Conservation (phyloP, 306 rosid species). For the Pueraria montana region DNA sequence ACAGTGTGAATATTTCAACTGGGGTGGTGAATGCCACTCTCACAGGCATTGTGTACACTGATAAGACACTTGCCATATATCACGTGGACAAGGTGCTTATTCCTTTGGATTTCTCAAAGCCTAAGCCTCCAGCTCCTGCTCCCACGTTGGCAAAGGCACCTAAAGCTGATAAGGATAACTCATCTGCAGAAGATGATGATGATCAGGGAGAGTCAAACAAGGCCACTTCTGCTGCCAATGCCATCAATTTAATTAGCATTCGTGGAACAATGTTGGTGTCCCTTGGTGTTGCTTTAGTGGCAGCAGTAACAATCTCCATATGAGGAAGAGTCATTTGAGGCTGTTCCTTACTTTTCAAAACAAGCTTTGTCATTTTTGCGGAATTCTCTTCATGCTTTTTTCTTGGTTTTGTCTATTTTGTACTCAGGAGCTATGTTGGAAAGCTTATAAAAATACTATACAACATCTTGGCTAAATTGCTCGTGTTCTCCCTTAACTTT, state of each 20-base stretch:
- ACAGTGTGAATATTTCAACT: constrained; percentile 64
- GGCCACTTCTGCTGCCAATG: constrained; percentile 48
- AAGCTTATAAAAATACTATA: too few relatives aligned
- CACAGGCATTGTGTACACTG: constrained; percentile 68
- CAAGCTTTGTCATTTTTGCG: too few relatives aligned
- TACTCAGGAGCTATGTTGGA: too few relatives aligned
- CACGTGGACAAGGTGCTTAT: constrained; percentile 67
- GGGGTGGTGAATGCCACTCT: constrained; percentile 69
- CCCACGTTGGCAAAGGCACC: constrained; percentile 54
- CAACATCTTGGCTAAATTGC: too few relatives aligned
- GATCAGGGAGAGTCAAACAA: constrained; percentile 40
- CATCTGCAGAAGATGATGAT: constrained; percentile 44
- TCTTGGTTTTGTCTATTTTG: too few relatives aligned
- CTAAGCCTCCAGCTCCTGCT: constrained; percentile 58
- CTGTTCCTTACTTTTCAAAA: neutral
- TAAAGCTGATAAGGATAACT: constrained; percentile 55
- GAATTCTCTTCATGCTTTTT: too few relatives aligned
- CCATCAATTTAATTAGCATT: constrained; percentile 1
- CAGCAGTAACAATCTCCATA: neutral
- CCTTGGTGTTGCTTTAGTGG: constrained; percentile 42
- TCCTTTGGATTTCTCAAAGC: constrained; percentile 65
- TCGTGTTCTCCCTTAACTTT: too few relatives aligned
- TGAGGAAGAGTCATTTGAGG: constrained; percentile 35
- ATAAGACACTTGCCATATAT: constrained; percentile 69
- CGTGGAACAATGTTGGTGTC: constrained; percentile 44